A percentile compares a stretch with the other conserved stretches of the same genome.
phyloP scores from a whole-genome alignment of 371 early-diverging fungal genomes.

The Phascolomyces articulosus region DNA sequence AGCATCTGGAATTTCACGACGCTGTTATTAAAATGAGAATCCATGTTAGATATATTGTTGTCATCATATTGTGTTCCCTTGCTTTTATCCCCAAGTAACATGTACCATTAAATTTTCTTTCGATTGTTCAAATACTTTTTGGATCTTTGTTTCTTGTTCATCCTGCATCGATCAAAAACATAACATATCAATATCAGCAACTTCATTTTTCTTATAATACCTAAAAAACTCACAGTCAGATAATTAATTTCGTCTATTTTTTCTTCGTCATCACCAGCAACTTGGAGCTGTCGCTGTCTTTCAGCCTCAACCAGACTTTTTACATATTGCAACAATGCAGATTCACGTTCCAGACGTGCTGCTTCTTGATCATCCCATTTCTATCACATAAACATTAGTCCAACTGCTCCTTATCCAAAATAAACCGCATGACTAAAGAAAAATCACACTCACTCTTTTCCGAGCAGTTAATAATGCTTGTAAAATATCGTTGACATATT shows the following conservation, averaged over 20 bases:
- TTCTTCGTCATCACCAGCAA: constrained; percentile 28
- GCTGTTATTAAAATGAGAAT: constrained; percentile 13
- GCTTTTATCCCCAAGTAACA: not conserved
- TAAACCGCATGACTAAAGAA: not conserved
- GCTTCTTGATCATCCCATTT: constrained; percentile 71
- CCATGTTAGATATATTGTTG: not conserved
- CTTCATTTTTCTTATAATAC: not conserved
- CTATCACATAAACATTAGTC: constrained; percentile 9
- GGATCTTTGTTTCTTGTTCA: constrained; percentile 35
- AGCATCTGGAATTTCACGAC: constrained; percentile 52
- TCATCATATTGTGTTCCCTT: not conserved
- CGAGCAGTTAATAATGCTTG: constrained; percentile 58
- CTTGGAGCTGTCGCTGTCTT: constrained; percentile 31
- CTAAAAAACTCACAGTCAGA: constrained; percentile 29
- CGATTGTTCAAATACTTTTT: constrained; percentile 51
- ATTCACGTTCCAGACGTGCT: constrained; percentile 59
- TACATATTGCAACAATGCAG: constrained; percentile 66
- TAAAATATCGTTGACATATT: constrained; percentile 62
- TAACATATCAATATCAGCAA: not conserved
- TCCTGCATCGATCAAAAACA: constrained; percentile 27
- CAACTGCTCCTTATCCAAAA: not conserved
- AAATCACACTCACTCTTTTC: constrained; percentile 33
- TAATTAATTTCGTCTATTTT: constrained; percentile 43
- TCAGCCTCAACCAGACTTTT: constrained; percentile 62
- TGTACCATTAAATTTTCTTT: constrained; percentile 48